These are phyloP conservation scores for Hygrocybe coccinea DNA, from an alignment of 768 basidiomycete species.

Conservation along the genomic window DNA sequence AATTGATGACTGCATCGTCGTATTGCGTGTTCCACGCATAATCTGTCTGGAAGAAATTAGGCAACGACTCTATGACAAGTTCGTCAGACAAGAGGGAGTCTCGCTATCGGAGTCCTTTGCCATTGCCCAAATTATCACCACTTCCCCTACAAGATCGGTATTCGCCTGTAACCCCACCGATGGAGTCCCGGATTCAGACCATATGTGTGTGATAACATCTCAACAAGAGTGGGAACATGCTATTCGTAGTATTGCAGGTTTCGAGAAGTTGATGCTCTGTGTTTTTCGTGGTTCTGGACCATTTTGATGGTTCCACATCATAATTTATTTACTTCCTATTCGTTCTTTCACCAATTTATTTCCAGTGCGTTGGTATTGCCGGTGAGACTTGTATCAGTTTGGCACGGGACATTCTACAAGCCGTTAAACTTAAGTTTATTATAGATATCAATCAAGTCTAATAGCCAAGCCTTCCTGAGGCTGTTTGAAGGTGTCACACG, in stretches of 20 bases:
- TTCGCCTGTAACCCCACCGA: conserved; percentile 18
- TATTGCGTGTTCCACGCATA: conserved; percentile 50
- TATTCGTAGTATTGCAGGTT: conserved; percentile 34
- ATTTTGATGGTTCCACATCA: too few species aligned
- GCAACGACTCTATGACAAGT: conserved; percentile 57
- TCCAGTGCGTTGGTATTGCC: too few species aligned
- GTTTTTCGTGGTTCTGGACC: too few species aligned
- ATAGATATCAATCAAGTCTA: too few species aligned
- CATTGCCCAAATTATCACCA: conserved; percentile 48
- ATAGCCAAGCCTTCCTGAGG: too few species aligned
- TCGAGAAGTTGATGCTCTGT: conserved; percentile 54
- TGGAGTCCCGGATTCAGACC: conserved; percentile 17
- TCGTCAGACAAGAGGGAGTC: conserved; percentile 54
- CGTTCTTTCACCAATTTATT: too few species aligned
- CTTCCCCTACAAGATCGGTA: conserved; percentile 12
- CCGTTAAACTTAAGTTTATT: too few species aligned
- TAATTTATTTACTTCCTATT: too few species aligned
- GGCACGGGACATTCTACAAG: too few species aligned
- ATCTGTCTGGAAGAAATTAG: conserved; percentile 51
- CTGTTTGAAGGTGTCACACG: too few species aligned
- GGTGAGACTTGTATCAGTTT: too few species aligned
- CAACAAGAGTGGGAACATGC: conserved; percentile 59
- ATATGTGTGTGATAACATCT: conserved; percentile 45
- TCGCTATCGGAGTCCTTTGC: conserved; percentile 52
- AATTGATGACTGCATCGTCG: conserved; percentile 55